Conservation (phyloP, 192 early-diverging fungal genomes). For the Cetraspora pellucida region DNA sequence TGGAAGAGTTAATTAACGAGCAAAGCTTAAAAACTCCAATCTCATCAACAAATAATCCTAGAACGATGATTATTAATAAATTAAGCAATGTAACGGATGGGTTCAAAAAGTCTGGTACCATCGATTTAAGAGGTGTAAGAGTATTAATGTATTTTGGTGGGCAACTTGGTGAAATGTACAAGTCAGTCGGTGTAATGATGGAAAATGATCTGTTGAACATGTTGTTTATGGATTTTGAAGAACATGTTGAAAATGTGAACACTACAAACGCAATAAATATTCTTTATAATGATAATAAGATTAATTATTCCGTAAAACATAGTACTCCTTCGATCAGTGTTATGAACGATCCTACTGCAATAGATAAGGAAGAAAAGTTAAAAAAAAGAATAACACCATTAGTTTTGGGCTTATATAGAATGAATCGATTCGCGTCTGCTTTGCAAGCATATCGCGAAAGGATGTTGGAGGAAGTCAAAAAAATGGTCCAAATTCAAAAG, state of each 20-base stretch:
- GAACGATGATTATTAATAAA: constrained; percentile 22
- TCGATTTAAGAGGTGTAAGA: constrained; percentile 65
- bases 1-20: constrained; percentile 40
- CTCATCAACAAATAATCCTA: constrained; percentile 44
- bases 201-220: constrained; percentile 70
- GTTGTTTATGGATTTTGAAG: constrained; percentile 64
- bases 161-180: constrained; percentile 67
- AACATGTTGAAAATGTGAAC: constrained; percentile 56
- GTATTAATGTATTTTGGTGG: constrained; percentile 60
- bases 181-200: constrained; percentile 71
- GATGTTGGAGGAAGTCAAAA: constrained; percentile 75
- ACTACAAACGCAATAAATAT: constrained; percentile 27
- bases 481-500: constrained; percentile 78
- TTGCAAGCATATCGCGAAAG: constrained; percentile 79
- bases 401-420: constrained; percentile 75
- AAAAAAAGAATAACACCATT: constrained; percentile 68
- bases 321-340: neutral
- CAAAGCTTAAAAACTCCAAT: constrained; percentile 37
- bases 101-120: constrained; percentile 36
- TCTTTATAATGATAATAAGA: constrained; percentile 16
- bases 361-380: constrained; percentile 45
- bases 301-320: neutral
- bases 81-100: constrained; percentile 25
- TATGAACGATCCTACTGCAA: constrained; percentile 35
- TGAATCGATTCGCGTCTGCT: constrained; percentile 65